These are phyloP conservation scores for Gloeopeniophorella convolvens DNA, from an alignment of 768 basidiomycete species.

Conservation along the genomic window DNA sequence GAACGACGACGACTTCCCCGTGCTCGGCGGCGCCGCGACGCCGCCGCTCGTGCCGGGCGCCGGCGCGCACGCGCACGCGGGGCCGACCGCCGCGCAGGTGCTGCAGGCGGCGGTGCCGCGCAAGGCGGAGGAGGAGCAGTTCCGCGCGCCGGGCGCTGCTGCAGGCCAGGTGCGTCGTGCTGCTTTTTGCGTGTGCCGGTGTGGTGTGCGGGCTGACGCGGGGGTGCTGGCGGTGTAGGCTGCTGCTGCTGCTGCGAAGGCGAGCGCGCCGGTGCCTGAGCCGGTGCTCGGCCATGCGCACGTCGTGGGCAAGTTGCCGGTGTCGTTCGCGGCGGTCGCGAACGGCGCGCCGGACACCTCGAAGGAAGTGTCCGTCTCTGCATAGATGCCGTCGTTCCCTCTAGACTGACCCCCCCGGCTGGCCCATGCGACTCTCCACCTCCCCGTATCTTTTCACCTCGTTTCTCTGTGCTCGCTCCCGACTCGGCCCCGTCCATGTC, in stretches of 20 bases:
- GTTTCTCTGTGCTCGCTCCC: too few relatives aligned
- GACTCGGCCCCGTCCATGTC: constrained; percentile 6
- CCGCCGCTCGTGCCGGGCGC: constrained; percentile 62
- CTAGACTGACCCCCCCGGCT: not conserved
- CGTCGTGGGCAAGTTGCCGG: constrained; percentile 57
- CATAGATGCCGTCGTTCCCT: constrained; percentile 52
- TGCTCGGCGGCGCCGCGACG: constrained; percentile 66
- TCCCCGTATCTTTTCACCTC: too few relatives aligned
- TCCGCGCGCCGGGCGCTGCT: not conserved
- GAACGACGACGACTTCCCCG: constrained; percentile 89
- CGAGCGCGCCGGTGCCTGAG: constrained; percentile 7
- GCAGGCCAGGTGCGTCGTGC: not conserved
- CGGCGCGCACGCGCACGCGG: constrained; percentile 37
- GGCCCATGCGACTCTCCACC: not conserved
- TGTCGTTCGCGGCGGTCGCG: constrained; percentile 67
- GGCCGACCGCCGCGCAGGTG: constrained; percentile 88
- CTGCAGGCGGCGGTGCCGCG: constrained; percentile 67
- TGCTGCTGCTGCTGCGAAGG: constrained; percentile 12
- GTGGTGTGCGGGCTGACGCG: constrained; percentile 8
- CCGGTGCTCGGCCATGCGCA: constrained; percentile 14
- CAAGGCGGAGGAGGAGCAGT: constrained; percentile 32
- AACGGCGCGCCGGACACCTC: constrained; percentile 44
- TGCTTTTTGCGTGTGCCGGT: not conserved
- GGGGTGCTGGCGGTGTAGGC: constrained; percentile 8
- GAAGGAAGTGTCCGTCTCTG: constrained; percentile 69